Evolutionary conservation across 345 rosid genomes (phyloP), one percentile per base, ranked within the genome.

Genomic region (Pugionium cornutum): DNA sequence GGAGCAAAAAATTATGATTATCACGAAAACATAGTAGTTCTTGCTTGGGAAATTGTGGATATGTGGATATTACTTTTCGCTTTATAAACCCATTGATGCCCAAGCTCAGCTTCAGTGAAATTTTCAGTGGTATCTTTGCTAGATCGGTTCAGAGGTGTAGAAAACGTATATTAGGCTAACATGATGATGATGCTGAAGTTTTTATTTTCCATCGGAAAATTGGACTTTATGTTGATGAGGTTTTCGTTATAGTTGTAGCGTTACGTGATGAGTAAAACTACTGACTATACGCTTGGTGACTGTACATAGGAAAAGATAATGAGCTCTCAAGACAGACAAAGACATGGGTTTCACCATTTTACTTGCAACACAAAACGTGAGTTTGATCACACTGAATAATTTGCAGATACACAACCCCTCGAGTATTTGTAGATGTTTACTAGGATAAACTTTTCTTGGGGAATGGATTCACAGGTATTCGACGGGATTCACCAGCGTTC

Each of bases 401-500:
- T 11, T 51, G 8, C 2, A 1, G 28, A 57, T 33, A 52, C 49
- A 36, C 62, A 73, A 45, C 44, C 56, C 5, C 4, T 28, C 0
- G 11, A 44, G 9, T 28, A 37, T 35, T 8, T 58, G 1, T 30
- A 46, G 51, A 52, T 42, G 56, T 42, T 50, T 67, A 52, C 43
- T 34, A 33, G 59, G 58, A 2, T 58, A 9, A 43, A 56, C 25
- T 0, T 5, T 29, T 46, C 58, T 56, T 34, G 7, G 40, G 54
- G 2, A 44, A 30, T 30, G 18, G 36, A 4, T 7, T 55, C 70
- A 67, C 77, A 94, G 96, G 68, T 84, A 74, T 76, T 87, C 86
- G 4, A 83, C 82, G 1, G 75, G 74, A 6, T 83, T 77, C 68
- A 77, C 88, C 64, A 94, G 96, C 46, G 80, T 90, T 64, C 96